phyloP scores from a whole-genome alignment of 768 basidiomycete species.

The Mrakia frigida region DNA sequence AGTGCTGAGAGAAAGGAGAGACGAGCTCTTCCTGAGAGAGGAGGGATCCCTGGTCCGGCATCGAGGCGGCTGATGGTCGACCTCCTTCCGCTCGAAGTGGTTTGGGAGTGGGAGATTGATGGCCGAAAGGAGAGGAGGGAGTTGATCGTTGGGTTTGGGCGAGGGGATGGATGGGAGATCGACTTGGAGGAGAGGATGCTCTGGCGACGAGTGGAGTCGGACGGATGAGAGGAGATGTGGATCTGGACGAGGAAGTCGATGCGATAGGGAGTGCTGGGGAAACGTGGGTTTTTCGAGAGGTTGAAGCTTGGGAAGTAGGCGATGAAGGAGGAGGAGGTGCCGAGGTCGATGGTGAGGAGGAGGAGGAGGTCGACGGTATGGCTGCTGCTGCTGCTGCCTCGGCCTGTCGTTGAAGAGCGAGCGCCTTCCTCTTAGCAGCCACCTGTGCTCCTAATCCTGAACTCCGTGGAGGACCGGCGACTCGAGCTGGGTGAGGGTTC shows the following conservation, averaged over 20 bases:
- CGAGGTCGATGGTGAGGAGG: not conserved
- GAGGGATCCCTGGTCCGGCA: not conserved
- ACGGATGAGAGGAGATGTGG: not conserved
- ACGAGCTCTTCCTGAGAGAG: not conserved
- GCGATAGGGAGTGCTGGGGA: not conserved
- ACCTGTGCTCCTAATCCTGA: not conserved
- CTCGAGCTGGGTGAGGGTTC: conserved; percentile 51
- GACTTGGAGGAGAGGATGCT: not conserved
- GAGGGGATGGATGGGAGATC: not conserved
- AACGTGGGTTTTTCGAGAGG: not conserved
- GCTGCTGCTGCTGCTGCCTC: not conserved
- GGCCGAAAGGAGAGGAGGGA: not conserved
- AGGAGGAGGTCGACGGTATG: not conserved
- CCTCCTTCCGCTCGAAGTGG: not conserved
- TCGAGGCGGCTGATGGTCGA: not conserved
- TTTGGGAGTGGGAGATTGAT: not conserved
- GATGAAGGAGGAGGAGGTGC: not conserved
- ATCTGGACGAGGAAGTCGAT: not conserved
- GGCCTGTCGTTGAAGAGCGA: not conserved
- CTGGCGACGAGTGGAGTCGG: not conserved
- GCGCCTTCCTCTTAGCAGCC: not conserved
- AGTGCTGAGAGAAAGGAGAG: not conserved
- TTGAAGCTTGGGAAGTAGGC: not conserved
- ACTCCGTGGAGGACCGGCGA: not conserved
- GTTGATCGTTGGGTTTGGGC: not conserved